Conservation (phyloP, 371 early-diverging fungal species). For the Mucor indicus region DNA sequence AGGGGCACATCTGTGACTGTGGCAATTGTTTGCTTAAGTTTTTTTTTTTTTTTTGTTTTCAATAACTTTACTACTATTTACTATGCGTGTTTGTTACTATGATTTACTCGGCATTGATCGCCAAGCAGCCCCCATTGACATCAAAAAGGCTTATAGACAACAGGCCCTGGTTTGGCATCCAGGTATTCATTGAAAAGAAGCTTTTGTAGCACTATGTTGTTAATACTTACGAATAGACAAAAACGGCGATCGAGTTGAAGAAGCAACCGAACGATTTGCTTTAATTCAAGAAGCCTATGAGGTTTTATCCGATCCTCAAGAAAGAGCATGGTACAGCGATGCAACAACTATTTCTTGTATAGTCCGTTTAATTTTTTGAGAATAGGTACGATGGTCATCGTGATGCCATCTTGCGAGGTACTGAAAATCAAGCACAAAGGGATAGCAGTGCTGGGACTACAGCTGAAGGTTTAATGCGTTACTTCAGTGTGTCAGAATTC, state of each 20-base stretch:
- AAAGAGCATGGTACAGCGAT: slow-evolving; percentile 85
- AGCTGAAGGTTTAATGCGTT: slow-evolving; percentile 65
- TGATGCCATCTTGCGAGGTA: slow-evolving; percentile 78
- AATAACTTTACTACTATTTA: too few relatives aligned
- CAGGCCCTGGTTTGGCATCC: slow-evolving; percentile 91
- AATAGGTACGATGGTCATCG: slow-evolving; percentile 78
- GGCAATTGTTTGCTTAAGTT: background rate
- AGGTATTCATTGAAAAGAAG: slow-evolving; percentile 40
- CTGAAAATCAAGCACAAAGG: slow-evolving; percentile 33
- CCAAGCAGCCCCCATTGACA: slow-evolving; percentile 70
- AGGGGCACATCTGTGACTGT: too few relatives aligned
- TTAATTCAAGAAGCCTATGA: slow-evolving; percentile 91
- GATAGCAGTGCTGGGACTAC: slow-evolving; percentile 53
- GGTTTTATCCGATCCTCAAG: slow-evolving; percentile 82
- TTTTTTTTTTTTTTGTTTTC: background rate
- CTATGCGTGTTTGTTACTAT: slow-evolving; percentile 83
- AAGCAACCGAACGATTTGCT: slow-evolving; percentile 84
- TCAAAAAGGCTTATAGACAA: slow-evolving; percentile 85
- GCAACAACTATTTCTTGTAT: background rate
- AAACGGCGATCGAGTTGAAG: slow-evolving; percentile 78
- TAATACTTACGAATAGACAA: slow-evolving; percentile 59
- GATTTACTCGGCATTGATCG: slow-evolving; percentile 82
- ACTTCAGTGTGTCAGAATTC: slow-evolving; percentile 63
- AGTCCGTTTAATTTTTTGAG: too few relatives aligned
- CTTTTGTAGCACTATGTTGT: background rate